Percentiles rank a stretch among this genome's conserved stretches.
Conservation (phyloP, 352 stramenopile species). For the Phytopythium boreale region DNA sequence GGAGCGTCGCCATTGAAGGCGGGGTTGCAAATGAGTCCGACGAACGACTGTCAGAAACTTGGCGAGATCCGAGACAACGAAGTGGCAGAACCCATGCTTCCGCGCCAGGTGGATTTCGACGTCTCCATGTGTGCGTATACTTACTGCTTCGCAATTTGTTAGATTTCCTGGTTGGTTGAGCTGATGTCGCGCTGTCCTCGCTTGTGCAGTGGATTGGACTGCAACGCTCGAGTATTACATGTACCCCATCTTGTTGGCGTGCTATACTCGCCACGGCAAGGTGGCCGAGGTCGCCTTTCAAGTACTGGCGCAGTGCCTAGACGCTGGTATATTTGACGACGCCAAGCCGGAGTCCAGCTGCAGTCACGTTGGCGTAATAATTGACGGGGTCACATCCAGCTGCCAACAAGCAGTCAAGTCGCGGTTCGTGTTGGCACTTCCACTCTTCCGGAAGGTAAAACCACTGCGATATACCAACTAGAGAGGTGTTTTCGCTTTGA, state of each 20-base stretch:
- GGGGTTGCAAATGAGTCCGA: neutral
- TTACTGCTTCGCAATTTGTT: neutral
- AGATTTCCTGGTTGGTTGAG: neutral
- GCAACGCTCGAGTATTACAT: constrained; percentile 62
- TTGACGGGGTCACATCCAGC: constrained; percentile 62
- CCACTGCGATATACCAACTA: no score
- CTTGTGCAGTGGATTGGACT: neutral
- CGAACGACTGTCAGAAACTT: neutral
- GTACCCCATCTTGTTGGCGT: constrained; percentile 72
- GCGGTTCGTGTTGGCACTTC: constrained; percentile 52
- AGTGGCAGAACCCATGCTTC: neutral
- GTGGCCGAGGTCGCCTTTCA: constrained; percentile 47
- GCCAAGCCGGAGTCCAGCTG: constrained; percentile 20
- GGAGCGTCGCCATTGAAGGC: neutral
- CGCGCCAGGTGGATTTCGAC: neutral
- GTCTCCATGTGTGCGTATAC: neutral
- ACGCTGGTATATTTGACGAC: constrained; percentile 53
- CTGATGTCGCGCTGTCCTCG: neutral
- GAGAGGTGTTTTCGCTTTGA: no score
- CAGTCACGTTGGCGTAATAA: constrained; percentile 47
- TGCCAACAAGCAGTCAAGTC: constrained; percentile 80
- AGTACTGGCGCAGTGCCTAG: constrained; percentile 54
- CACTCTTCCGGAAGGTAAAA: constrained; percentile 67
- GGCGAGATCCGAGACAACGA: neutral
- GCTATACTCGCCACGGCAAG: constrained; percentile 69